Evolutionary conservation across 177 flowering plant species (phyloP), one percentile per base, ranked within the genome.

Genomic region (Vitis hybrid): DNA sequence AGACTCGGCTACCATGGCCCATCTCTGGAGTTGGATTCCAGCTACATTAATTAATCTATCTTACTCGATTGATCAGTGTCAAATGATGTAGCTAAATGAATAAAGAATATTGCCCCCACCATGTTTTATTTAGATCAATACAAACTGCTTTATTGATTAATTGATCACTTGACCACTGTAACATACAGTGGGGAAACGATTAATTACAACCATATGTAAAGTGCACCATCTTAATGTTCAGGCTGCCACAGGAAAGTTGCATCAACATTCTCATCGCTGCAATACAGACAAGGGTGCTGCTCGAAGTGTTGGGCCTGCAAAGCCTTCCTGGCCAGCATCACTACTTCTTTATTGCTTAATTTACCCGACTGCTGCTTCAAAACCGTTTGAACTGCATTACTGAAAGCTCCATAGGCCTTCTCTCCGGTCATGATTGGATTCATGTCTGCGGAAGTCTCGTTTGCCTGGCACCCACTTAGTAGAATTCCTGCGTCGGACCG

Each of bases 261-360:
- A 55, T 86, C 77, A n/a, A 87, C 90, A 71, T 89, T 89, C 50
- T 77, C 70, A 66, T 90, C 93, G 65, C 87, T 88, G 81, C 93
- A 87, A 66, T 92, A 92, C 9, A 93, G 77, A 75, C 96, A 88
- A 19, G 96, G 94, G 55, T 90, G 96, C 67, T 93, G 98, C 13
- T 62, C 60, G 48, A 80, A 62, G 0, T 80, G 81, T 56, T 82
- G 77, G 8, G 16, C 65, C 22, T 52, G 6, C 50, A 93, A 67
- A 53, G 82, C 6, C 73, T 81, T 48, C 73, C 96, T 83, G 10
- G 90, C 85, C 74, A 33, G 59, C 63, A 60, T 53, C 72, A 90
- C 87, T 52, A 89, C 45, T 26, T 85, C 79, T 63, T 72, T 71
- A 45, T 93, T 88, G 70, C 82, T 88, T 16, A 88, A 55, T 14